These are phyloP conservation scores for Balamuthia mandrillaris DNA, from an alignment of 208 protist genomes.

Conservation along the genomic window DNA sequence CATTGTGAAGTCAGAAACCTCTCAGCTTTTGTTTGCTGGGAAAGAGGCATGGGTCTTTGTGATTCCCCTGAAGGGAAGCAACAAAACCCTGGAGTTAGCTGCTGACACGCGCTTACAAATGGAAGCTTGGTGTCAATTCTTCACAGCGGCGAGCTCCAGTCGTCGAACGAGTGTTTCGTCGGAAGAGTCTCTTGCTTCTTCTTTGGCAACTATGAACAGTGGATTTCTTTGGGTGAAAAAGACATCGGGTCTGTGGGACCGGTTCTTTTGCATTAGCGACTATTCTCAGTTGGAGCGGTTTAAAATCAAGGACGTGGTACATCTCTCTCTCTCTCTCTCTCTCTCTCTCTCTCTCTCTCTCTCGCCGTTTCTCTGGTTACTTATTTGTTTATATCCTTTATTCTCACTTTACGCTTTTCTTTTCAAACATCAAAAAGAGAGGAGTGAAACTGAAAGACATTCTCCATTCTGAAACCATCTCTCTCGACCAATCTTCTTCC, in stretches of 20 bases:
- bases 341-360: neutral
- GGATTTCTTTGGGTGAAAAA: slow-evolving; percentile 25
- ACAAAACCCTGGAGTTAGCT: too few relatives aligned
- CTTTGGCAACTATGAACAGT: slow-evolving; percentile 3
- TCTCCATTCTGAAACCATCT: too few relatives aligned
- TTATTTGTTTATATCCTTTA: too few relatives aligned
- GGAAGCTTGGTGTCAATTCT: neutral
- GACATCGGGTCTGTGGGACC: neutral
- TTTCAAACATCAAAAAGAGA: too few relatives aligned
- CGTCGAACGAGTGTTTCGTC: neutral
- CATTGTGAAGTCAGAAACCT: too few relatives aligned
- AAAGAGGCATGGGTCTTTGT: too few relatives aligned
- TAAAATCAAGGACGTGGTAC: slow-evolving; percentile 16
- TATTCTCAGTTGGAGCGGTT: neutral
- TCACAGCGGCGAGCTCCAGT: neutral
- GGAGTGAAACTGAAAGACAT: too few relatives aligned
- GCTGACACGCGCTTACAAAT: neutral
- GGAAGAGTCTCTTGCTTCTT: too few relatives aligned
- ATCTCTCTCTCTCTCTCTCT: neutral
- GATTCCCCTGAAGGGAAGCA: too few relatives aligned
- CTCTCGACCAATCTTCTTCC: too few relatives aligned
- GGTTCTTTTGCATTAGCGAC: neutral
- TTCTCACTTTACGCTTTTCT: too few relatives aligned
- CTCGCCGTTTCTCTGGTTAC: neutral
- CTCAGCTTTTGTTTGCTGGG: too few relatives aligned